Base-by-base conservation (phyloP, 805 yeast species). In the Saccharomycopsis oosterbeekiorum region DNA sequence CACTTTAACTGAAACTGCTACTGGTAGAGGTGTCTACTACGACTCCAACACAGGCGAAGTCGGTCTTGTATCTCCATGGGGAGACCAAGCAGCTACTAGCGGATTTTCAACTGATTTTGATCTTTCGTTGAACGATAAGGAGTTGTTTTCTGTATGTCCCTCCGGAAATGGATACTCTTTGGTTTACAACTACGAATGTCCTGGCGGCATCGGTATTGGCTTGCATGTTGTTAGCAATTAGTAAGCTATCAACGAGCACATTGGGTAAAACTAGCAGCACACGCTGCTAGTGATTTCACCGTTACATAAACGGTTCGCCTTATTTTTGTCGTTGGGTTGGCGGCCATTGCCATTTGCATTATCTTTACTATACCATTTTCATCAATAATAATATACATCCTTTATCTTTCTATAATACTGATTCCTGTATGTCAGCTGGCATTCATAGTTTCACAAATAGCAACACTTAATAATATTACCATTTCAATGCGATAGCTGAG, bases 31-130 rank as follows among this genome's bases (percentile, higher is more conserved):
- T 17, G 51, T 56, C 24, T 29, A 42, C 15, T 29, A 34, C 14
- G 54, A 56, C 42, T 21, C 53, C n/a, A 21, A 34, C 37, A 56
- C 58, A 19, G 58, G 58, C 19, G 58, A 56, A 42, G 9, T 56
- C 39, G 58, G 58, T 17, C 37, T 56, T 19, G 51, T 42, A 8
- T 47, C 53, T 47, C 53, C 53, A 47, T 47, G 53, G 53, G 58
- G 58, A 15, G 58, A 40, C 34, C 58, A 40, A 56, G 58, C 47
- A 4, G 58, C 58, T 39, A 12, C 47, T 17, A 56, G 36, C n/a
- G 51, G 47, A 1, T 56, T 56, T 15, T 47, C 53, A 11, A 9
- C n/a, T 47, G 53, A 47, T 24, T 11, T 14, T 8, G 53, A 47
- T 47, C 53, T 47, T 47, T 47, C 24, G 1, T 47, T 47, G 53